A percentile compares a stretch with the other conserved stretches of the same genome.
Evolutionary conservation across 805 yeast genomes (phyloP).

Genomic region (Maudiozyma saulgeensis): DNA sequence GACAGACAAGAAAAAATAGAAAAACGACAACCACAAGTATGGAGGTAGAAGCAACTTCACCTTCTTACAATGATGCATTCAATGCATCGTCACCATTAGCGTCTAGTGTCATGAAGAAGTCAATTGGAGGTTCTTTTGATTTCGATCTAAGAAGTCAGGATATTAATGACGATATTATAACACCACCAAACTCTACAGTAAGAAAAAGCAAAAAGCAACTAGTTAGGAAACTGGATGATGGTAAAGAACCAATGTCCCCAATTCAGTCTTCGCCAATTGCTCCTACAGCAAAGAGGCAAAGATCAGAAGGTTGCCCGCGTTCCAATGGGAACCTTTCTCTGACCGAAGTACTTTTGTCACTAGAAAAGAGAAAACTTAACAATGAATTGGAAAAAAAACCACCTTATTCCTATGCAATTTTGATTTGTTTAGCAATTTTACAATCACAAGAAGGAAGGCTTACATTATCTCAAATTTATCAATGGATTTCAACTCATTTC

Average conservation of each 20-base stretch:
- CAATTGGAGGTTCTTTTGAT: conserved; percentile 3
- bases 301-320: conserved; percentile 22
- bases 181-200: conserved; percentile 25
- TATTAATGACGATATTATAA: conserved; percentile 8
- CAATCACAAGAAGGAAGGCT: conserved; percentile 35
- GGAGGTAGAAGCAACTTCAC: conserved; percentile 3
- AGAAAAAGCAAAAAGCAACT: conserved; percentile 7
- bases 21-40: neutral
- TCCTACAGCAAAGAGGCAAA: conserved; percentile 21
- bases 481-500: conserved; percentile 85
- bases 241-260: conserved; percentile 23
- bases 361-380: conserved; percentile 11
- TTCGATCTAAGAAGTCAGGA: neutral
- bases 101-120: conserved; percentile 6
- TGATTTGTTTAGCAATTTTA: conserved; percentile 37
- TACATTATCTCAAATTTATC: conserved; percentile 76
- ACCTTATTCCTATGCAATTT: conserved; percentile 86
- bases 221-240: neutral
- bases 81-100: conserved; percentile 1
- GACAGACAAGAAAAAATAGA: neutral
- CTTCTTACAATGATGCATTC: neutral
- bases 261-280: conserved; percentile 27
- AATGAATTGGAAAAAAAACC: conserved; percentile 46
- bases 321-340: conserved; percentile 24
- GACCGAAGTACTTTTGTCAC: conserved; percentile 21